Conservation (phyloP, 2,329 filamentous ascomycete genomes). For the Sarocladium oryzae region DNA sequence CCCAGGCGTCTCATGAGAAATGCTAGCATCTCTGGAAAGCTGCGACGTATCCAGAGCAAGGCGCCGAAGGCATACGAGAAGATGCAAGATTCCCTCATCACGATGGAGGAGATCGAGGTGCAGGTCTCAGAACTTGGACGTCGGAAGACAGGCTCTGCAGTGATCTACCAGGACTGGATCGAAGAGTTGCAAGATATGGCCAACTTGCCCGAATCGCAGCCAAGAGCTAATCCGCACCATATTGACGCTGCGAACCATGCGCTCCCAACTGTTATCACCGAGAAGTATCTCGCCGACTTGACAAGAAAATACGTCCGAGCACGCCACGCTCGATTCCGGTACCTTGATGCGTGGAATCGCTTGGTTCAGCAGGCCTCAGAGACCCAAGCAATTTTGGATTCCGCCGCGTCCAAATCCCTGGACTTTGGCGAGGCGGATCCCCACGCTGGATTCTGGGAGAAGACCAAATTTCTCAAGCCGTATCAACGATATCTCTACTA, state of each 20-base stretch:
- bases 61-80: slow-evolving; percentile 82
- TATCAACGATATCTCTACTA: slow-evolving; percentile 75
- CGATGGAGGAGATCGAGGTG: slow-evolving; percentile 72
- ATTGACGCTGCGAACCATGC: slow-evolving; percentile 27
- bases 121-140: slow-evolving; percentile 74
- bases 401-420: slow-evolving; percentile 71
- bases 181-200: slow-evolving; percentile 82
- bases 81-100: slow-evolving; percentile 75
- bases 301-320: slow-evolving; percentile 77
- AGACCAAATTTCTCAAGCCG: slow-evolving; percentile 62
- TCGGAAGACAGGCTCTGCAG: slow-evolving; percentile 71
- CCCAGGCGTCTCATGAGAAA: slow-evolving; percentile 75
- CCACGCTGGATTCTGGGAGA: slow-evolving; percentile 46
- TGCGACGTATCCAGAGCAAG: slow-evolving; percentile 69
- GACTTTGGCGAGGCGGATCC: slow-evolving; percentile 61
- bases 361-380: slow-evolving; percentile 68
- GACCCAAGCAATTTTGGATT: slow-evolving; percentile 77
- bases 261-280: slow-evolving; percentile 79
- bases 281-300: slow-evolving; percentile 86
- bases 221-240: slow-evolving; percentile 27
- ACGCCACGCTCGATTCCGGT: slow-evolving; percentile 75
- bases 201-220: slow-evolving; percentile 57
- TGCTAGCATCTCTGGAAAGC: slow-evolving; percentile 65
- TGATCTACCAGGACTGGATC: slow-evolving; percentile 85
- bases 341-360: slow-evolving; percentile 77